Percentiles rank a stretch among this genome's conserved stretches.
phyloP scores from a whole-genome alignment of 768 basidiomycete species.

The Boletus pseudo-olivaceus region DNA sequence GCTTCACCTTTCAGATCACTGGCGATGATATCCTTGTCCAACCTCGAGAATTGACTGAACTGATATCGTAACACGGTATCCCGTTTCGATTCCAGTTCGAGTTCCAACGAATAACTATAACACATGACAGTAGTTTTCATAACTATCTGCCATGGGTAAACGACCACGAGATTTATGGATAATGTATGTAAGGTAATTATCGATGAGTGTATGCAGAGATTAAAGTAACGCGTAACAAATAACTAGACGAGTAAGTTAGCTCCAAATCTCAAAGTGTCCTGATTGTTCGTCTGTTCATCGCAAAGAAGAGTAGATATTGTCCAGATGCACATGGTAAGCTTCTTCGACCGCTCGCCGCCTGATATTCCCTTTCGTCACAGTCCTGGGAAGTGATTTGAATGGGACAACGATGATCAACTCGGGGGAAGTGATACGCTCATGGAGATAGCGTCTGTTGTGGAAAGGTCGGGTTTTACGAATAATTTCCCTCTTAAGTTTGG shows the following conservation, averaged over 20 bases:
- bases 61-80: not conserved
- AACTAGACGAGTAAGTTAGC: constrained; percentile 19
- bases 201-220: constrained; percentile 4
- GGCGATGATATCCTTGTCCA: constrained; percentile 16
- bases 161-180: constrained; percentile 5
- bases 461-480: constrained; percentile 70
- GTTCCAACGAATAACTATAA: not conserved
- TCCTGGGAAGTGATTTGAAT: constrained; percentile 65
- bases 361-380: constrained; percentile 80
- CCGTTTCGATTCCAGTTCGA: not conserved
- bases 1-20: constrained; percentile 26
- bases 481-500: constrained; percentile 65
- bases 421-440: constrained; percentile 67
- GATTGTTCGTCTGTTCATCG: constrained; percentile 5
- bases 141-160: not conserved
- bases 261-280: not conserved
- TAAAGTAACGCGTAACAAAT: constrained; percentile 1
- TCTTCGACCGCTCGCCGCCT: constrained; percentile 76
- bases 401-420: constrained; percentile 69
- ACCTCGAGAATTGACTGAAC: not conserved
- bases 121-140: constrained; percentile 5
- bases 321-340: constrained; percentile 51
- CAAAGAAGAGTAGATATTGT: constrained; percentile 48
- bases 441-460: constrained; percentile 71
- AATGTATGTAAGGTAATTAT: constrained; percentile 21